phyloP scores from a whole-genome alignment of 2,329 filamentous ascomycete genomes.

The Rutstroemia sp. region DNA sequence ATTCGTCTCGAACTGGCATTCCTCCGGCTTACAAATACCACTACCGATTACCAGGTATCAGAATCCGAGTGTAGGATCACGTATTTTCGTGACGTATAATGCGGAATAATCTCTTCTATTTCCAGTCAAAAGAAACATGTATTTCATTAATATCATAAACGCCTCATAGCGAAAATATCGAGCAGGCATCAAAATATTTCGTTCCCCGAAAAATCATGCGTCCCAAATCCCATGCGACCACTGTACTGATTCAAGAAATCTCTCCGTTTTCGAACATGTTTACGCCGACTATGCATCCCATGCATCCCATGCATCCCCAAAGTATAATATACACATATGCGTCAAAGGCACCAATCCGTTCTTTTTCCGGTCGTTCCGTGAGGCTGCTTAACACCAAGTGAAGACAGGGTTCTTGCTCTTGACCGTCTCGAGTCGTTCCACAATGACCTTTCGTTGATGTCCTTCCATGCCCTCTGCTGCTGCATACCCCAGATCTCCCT shows the following conservation, averaged over 20 bases:
- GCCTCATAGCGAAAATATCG: neutral
- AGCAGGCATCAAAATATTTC: neutral
- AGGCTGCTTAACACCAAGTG: constrained; percentile 73
- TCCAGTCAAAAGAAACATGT: too few relatives aligned
- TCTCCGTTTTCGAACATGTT: constrained; percentile 1
- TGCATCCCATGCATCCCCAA: neutral
- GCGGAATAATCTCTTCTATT: too few relatives aligned
- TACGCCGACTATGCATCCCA: constrained; percentile 2
- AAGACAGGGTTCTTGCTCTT: constrained; percentile 95
- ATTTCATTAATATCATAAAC: too few relatives aligned
- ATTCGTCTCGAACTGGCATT: too few relatives aligned
- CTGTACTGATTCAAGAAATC: constrained; percentile 7
- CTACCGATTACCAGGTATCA: too few relatives aligned
- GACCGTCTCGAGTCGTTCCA: constrained; percentile 90
- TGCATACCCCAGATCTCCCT: constrained; percentile 90
- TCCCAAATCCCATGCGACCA: neutral
- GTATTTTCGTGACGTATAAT: too few relatives aligned
- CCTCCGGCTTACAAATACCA: too few relatives aligned
- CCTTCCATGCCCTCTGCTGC: constrained; percentile 92
- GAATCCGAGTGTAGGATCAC: too few relatives aligned
- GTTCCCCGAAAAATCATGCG: neutral
- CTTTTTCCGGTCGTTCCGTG: constrained; percentile 1
- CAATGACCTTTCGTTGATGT: constrained; percentile 87
- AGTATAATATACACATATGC: constrained; percentile 5
- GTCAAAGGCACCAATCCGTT: neutral